Conservation (phyloP, 768 basidiomycete species). For the Leucosporidium creatinivorum region DNA sequence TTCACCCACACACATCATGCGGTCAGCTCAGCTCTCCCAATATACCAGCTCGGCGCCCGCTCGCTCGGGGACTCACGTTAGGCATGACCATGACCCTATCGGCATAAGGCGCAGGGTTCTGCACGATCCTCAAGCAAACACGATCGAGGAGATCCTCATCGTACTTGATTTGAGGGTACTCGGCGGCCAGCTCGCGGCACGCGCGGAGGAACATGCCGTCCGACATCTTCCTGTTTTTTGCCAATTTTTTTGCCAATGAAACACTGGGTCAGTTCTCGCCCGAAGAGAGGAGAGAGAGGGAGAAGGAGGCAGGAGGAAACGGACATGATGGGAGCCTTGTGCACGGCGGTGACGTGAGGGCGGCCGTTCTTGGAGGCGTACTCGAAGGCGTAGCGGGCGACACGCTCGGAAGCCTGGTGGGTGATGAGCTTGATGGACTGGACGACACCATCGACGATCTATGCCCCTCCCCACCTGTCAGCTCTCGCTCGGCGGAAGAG, state of each 20-base stretch:
- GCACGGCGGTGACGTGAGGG: conserved; percentile 88
- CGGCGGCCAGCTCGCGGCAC: conserved; percentile 90
- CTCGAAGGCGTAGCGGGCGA: conserved; percentile 96
- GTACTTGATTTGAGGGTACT: conserved; percentile 85
- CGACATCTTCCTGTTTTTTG: conserved; percentile 82
- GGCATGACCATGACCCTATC: conserved; percentile 99
- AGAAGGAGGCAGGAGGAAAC: conserved; percentile 37
- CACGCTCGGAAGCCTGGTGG: conserved; percentile 96
- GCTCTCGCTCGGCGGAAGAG: too few species aligned
- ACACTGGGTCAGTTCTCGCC: too few species aligned
- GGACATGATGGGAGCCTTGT: conserved; percentile 99
- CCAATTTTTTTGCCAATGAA: too few species aligned
- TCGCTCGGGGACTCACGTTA: conserved; percentile 53
- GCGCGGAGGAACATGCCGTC: conserved; percentile 99
- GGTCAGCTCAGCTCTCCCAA: not conserved
- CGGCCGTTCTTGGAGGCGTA: conserved; percentile 84
- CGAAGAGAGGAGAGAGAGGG: not conserved
- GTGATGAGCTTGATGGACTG: conserved; percentile 99
- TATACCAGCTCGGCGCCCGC: conserved; percentile 44
- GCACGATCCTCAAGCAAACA: conserved; percentile 88
- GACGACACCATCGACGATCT: conserved; percentile 95
- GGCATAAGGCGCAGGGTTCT: conserved; percentile 79
- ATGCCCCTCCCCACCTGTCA: too few species aligned
- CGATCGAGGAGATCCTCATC: conserved; percentile 97
- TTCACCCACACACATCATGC: too few species aligned